Evolutionary conservation across 2,329 filamentous ascomycete genomes (phyloP), one percentile per base, ranked within the genome.

Genomic region (Escovopsis sp.): DNA sequence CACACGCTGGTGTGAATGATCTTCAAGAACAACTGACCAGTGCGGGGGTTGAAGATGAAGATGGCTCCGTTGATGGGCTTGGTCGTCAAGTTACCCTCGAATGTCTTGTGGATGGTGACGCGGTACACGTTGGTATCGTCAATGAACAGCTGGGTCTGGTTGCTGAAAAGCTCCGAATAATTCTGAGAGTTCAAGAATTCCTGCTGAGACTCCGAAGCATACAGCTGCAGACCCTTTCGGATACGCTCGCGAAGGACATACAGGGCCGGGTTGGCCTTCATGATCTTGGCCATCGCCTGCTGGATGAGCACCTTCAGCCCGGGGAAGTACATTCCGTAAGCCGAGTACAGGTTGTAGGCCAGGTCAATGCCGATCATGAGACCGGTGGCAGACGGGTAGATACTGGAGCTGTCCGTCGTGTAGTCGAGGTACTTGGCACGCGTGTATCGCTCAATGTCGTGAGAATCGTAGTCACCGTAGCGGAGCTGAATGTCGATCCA

Each of bases 41-140:
- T 98, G 44, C 89, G 79, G n/a, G 93, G 91, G 60, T 98, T 98
- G 76, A 98, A 96, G 58, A 98, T 98, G 70, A 98, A 98, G 59
- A 98, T 96, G 37, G 93, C 91, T 58, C 91, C 91, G 60, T 98
- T 98, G 72, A 98, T 98, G 4, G 91, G 91, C 65, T 98, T 98
- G 2, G 91, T 98, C 0, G 91, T 98, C 75, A 98, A 70, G 59
- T 98, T 98, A 53, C 91, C 91, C 63, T 98, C 91, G 48, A 98
- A 98, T 0, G 91, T 98, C 76, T 98, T 98, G 72, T 98, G 91
- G 48, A 98, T 98, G 0, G 91, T 98, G 47, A 98, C 91, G 68
- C 91, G 88, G 60, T 98, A 98, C 40, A 98, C 93, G 55, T 98
- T 98, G 46, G 91, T 98, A 58, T 98, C 91, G 53, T 98, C 91